Base-by-base conservation (phyloP, 2,329 filamentous ascomycete genomes). In the Diaporthe batatas region DNA sequence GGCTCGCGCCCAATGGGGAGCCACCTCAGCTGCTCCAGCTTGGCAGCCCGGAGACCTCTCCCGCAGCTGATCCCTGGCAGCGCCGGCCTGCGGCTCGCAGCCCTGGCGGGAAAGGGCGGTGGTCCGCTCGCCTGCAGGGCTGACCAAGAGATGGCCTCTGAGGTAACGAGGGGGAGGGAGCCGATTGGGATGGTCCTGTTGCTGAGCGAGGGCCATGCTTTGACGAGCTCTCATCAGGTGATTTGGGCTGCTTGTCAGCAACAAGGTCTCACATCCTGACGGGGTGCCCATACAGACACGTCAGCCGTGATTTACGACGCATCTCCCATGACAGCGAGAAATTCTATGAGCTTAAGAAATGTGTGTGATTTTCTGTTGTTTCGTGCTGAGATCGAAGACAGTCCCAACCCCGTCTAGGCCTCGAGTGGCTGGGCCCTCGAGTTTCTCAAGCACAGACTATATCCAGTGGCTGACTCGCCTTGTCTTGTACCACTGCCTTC, bases 21-120 rank as follows among this genome's bases (percentile, higher is more conserved):
- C 25, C 16, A n/a, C 16, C n/a, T 29, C 5, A 53, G 68, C 55
- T 70, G 54, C 54, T 70, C 42, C 42, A 39, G 68, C 68, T 70
- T 70, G 68, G 47, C 62, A 53, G 5, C 32, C 32, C 7, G 55
- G 44, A 32, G 47, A 36, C 14, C 18, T n/a, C 62, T 67, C 18
- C 21, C 62, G 21, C 55, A 53, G 47, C 57, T 70, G 55, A 59
- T 53, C 55, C 58, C 68, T 70, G 55, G 57, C 32, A 14, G 16
- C 29, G 16, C 29, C 68, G 68, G 68, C 44, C 55, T 47, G 42
- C 68, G 58, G 55, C 68, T 62, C 59, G 42, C 68, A 62, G 54
- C 32, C 36, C 29, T 42, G 39, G 51, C 32, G 7, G n/a, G 21
- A 29, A 14, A 10, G 14, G 68, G 44, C 68, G 55, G 68, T 62